Evolutionary conservation across 768 basidiomycete species (phyloP), one percentile per base, ranked within the genome.

Genomic region (Rhodotorula toruloides): DNA sequence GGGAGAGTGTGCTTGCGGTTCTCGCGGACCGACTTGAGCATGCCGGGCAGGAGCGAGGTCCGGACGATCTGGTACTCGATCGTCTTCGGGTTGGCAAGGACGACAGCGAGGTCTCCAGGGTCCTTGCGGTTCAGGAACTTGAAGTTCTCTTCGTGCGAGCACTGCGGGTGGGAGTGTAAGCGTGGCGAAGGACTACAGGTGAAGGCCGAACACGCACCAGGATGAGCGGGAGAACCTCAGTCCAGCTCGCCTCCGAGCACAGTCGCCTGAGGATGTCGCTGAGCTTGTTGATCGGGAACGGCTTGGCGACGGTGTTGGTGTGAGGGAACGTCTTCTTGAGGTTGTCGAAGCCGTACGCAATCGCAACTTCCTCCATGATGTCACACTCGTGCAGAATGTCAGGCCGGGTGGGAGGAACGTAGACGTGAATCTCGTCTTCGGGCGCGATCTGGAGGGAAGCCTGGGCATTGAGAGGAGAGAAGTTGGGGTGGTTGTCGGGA

Each of bases 361-460:
- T 90, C 16, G 96, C 96, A 4, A 88, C 91, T 70, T 99, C 96
- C 76, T 99, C 96, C 87, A 99, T 89, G 76, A 98, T 84, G 76
- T 99, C 96, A 75, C 93, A 96, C 77, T 98, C 92, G 76, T 99
- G 96, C 60, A 99, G 80, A 71, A 99, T 97, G 76, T 99, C 96
- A 2, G 96, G 92, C 43, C 96, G 85, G n/a, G 92, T 97, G n/a
- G 89, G 82, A 9, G 96, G 94, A 53, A 99, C 82, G 40, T 84
- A 79, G 34, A 98, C 87, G 25, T 82, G 73, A 48, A 99, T 81
- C 72, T 84, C 82, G 74, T 97, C 92, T 1, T 76, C 67, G 12
- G 55, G 55, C 4, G 53, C 63, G 37, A 72, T 72, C 13, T 40
- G 22, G 53, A 71, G 31, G 37, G 54, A 48, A 4, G 52, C 43